Evolutionary conservation across 371 early-diverging fungal species (phyloP).

Genomic region (Syncephalastrum sp.): DNA sequence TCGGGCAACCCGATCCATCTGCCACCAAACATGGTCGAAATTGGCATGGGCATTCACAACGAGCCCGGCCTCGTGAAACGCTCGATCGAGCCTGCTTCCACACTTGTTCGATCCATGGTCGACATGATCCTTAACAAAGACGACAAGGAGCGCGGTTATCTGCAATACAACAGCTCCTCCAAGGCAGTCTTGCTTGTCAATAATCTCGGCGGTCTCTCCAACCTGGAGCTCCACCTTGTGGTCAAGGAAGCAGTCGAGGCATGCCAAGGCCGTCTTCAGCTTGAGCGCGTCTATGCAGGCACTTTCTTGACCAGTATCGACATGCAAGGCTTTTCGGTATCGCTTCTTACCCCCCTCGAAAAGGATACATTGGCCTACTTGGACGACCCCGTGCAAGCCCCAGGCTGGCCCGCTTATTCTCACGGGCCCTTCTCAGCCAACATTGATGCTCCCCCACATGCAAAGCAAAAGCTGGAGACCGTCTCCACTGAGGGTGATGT

Average conservation of each 20-base stretch:
- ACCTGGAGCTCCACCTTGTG: constrained; percentile 67
- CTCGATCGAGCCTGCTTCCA: constrained; percentile 42
- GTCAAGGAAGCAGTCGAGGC: constrained; percentile 60
- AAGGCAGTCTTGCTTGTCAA: constrained; percentile 68
- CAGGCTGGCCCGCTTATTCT: constrained; percentile 55
- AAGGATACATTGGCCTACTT: constrained; percentile 13
- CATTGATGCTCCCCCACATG: no score
- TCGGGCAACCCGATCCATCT: constrained; percentile 19
- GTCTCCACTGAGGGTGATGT: no score
- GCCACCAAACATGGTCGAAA: constrained; percentile 56
- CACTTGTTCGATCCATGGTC: constrained; percentile 54
- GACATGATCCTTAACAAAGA: constrained; percentile 50
- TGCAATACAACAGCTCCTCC: constrained; percentile 19
- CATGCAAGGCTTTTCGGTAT: constrained; percentile 75
- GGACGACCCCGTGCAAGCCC: constrained; percentile 49
- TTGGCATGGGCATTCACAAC: constrained; percentile 77
- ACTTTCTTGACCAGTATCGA: constrained; percentile 74
- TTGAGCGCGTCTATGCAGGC: constrained; percentile 63
- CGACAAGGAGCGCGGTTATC: constrained; percentile 47
- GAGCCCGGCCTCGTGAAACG: constrained; percentile 72
- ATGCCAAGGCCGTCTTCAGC: constrained; percentile 25
- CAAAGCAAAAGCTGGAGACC: no score
- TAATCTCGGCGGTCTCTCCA: constrained; percentile 77
- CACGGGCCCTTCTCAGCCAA: constrained; percentile 7
- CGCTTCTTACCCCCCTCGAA: constrained; percentile 36